Percentiles rank a stretch among this genome's conserved stretches.
Conservation (phyloP, 2,329 filamentous ascomycete genomes). For the Aspergillus jensenii region DNA sequence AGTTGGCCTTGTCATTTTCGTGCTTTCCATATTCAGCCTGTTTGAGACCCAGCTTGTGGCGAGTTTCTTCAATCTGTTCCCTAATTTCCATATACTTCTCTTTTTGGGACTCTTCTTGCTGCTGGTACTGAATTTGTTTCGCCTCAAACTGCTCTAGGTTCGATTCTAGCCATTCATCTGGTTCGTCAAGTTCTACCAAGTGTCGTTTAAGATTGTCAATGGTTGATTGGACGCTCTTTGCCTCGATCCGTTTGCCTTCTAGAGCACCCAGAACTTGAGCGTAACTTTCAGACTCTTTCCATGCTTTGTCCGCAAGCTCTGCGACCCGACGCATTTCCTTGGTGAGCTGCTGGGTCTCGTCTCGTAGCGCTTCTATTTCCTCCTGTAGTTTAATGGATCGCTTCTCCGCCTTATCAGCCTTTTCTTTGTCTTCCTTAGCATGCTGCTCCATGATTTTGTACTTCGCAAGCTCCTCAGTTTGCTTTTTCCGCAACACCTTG, state of each 20-base stretch:
- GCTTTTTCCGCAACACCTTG: conserved; percentile 78
- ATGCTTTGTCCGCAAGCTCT: conserved; percentile 63
- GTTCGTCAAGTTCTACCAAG: conserved; percentile 74
- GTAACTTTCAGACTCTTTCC: conserved; percentile 71
- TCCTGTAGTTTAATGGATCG: conserved; percentile 63
- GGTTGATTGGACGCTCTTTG: conserved; percentile 67
- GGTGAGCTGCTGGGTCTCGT: conserved; percentile 61
- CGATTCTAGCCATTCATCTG: conserved; percentile 71
- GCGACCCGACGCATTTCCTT: conserved; percentile 45
- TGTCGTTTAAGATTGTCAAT: conserved; percentile 69
- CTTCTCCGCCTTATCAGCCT: conserved; percentile 70
- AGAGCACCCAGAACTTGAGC: conserved; percentile 73
- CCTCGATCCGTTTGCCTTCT: conserved; percentile 72
- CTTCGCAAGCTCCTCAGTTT: conserved; percentile 71
- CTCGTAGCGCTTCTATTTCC: conserved; percentile 58
- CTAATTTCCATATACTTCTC: conserved; percentile 65
- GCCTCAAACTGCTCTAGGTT: conserved; percentile 77
- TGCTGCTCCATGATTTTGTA: conserved; percentile 74
- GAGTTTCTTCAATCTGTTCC: conserved; percentile 48
- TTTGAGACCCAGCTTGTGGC: conserved; percentile 40
- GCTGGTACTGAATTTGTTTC: conserved; percentile 64
- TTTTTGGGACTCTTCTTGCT: conserved; percentile 64
- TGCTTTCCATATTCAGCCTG: conserved; percentile 64
- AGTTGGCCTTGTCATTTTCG: conserved; percentile 82
- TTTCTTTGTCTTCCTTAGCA: conserved; percentile 81